Evolutionary conservation across 148 eudicot genomes (phyloP), one percentile per base, ranked within the genome.

Genomic region (Agrostemma githago): DNA sequence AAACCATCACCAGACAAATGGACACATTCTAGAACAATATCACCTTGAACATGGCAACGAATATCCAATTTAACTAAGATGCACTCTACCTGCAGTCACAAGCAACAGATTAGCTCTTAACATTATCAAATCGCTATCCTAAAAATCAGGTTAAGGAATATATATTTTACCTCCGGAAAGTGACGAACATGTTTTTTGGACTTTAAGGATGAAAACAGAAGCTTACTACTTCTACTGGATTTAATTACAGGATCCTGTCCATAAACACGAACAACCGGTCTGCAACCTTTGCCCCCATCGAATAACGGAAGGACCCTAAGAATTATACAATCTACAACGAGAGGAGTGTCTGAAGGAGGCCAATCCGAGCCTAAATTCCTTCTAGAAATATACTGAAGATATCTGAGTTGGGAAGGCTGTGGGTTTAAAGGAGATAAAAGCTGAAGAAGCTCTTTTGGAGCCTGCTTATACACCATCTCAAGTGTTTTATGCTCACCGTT

Each of bases 401-500:
- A 89, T 80, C 93, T 83, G 76, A 84, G 68, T 62, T 89, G 91
- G 8, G 93, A 89, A 64, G 93, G 91, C 66, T 89, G 93, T 62
- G 87, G 88, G 71, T 89, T 86, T 75, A 86, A 71, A 75, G 90
- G 81, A 70, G 88, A 85, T 63, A 87, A 77, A 77, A 85, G 86
- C 70, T 80, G 89, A 78, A 89, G 88, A 76, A 89, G 89, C 60
- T 85, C 88, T 75, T 71, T 89, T 15, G 93, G 89, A 75, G 93
- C 92, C 79, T 90, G 92, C 86, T 82, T 90, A 71, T 87, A 86
- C 16, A 90, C 84, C 89, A 90, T 90, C 48, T 90, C 96, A 77
- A 88, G 92, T 40, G 96, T 88, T 78, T 88, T 90, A 64, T 84
- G 88, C 80, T 88, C 96, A 72, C 92, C 90, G 9, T 56, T 86